Evolutionary conservation across 176 grass and related monocot genomes (phyloP).

Genomic region (Triticum aestivum): DNA sequence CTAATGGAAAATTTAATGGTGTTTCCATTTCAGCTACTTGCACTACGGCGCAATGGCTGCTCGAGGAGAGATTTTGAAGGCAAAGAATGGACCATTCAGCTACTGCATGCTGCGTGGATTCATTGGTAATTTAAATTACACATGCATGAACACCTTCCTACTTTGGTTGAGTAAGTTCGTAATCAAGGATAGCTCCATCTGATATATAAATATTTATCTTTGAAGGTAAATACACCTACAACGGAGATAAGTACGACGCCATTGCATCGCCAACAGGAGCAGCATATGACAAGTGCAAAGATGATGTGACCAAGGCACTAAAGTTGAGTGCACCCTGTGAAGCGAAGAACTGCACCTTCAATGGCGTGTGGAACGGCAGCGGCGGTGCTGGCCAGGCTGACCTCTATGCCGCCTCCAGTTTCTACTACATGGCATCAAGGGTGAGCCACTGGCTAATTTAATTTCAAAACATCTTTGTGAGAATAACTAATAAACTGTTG

Average conservation of each 20-base stretch:
- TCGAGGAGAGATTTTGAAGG: constrained; percentile 7
- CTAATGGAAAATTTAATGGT: not conserved
- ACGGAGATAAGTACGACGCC: constrained; percentile 7
- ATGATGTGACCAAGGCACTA: constrained; percentile 1
- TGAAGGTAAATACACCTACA: constrained; percentile 22
- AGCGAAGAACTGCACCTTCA: constrained; percentile 29
- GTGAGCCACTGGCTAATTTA: not conserved
- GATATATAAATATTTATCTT: not conserved
- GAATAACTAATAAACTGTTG: not conserved
- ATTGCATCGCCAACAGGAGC: constrained; percentile 21
- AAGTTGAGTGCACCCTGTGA: not conserved
- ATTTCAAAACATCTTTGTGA: not conserved
- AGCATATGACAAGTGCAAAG: constrained; percentile 20
- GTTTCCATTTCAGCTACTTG: not conserved
- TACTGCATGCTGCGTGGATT: not conserved
- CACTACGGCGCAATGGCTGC: not conserved
- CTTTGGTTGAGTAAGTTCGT: not conserved
- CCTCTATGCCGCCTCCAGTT: not conserved
- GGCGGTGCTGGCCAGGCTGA: not conserved
- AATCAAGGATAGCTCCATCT: not conserved
- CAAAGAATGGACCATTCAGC: not conserved
- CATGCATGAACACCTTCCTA: no score
- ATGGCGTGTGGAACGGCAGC: not conserved
- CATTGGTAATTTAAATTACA: no score
- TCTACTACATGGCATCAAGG: not conserved